Evolutionary conservation across 495 filamentous ascomycete genomes (phyloP).

Genomic region (Trichoderma gamsii): DNA sequence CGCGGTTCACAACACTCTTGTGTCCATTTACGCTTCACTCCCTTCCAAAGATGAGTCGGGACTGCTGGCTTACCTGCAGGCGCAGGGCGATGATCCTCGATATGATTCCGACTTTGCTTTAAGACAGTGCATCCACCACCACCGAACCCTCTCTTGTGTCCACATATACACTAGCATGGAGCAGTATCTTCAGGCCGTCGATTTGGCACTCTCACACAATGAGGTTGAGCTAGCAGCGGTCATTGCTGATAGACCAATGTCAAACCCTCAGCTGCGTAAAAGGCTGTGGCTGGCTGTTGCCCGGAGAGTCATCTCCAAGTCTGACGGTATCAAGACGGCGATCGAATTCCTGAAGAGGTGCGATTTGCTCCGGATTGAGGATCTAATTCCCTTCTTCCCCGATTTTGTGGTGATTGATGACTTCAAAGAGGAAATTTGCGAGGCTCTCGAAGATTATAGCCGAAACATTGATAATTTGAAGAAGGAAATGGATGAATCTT

Average conservation of each 20-base stretch:
- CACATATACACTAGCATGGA: constrained; percentile 96
- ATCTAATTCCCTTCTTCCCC: constrained; percentile 95
- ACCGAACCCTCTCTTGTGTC: constrained; percentile 85
- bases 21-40: constrained; percentile 91
- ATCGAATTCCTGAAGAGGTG: constrained; percentile 91
- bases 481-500: constrained; percentile 90
- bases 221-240: constrained; percentile 83
- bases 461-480: constrained; percentile 84
- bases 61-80: constrained; percentile 81
- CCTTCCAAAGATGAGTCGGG: constrained; percentile 72
- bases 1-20: constrained; percentile 94
- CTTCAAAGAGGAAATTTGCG: constrained; percentile 97
- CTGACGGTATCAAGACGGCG: constrained; percentile 83
- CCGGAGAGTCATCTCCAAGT: constrained; percentile 80
- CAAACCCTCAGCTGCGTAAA: constrained; percentile 75
- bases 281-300: constrained; percentile 93
- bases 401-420: constrained; percentile 99
- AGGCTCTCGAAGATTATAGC: constrained; percentile 84
- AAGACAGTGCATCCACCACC: constrained; percentile 86
- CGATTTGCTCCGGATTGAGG: constrained; percentile 88
- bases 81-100: constrained; percentile 57
- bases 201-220: constrained; percentile 80
- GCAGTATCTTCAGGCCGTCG: constrained; percentile 85
- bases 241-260: constrained; percentile 80
- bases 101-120: constrained; percentile 98